These are phyloP conservation scores for Croton laevigatus DNA, from an alignment of 441 rosid genomes.

Conservation along the genomic window DNA sequence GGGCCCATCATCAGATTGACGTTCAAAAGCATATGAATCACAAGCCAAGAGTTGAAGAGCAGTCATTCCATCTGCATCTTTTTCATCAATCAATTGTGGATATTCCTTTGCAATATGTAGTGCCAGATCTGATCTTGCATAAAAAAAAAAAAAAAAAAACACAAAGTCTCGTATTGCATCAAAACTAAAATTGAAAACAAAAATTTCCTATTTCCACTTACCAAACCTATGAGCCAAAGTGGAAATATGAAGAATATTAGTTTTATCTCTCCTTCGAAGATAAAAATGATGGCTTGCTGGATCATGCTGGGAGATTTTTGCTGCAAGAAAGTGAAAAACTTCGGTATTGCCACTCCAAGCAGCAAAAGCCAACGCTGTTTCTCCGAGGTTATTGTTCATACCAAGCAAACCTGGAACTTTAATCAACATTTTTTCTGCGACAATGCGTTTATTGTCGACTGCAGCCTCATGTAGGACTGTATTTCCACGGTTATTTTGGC, in stretches of 20 bases:
- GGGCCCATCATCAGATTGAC: not conserved
- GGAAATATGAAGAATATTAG: slow-evolving; percentile 25
- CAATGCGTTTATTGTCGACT: slow-evolving; percentile 17
- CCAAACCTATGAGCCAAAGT: slow-evolving; percentile 19
- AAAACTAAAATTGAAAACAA: not conserved
- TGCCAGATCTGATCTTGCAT: too few relatives aligned
- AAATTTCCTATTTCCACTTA: not conserved
- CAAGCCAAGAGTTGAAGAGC: slow-evolving; percentile 26
- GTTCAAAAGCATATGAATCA: slow-evolving; percentile 21
- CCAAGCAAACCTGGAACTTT: slow-evolving; percentile 23
- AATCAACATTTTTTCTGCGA: slow-evolving; percentile 22
- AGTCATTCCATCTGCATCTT: too few relatives aligned
- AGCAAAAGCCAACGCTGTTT: slow-evolving; percentile 18
- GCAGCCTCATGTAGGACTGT: slow-evolving; percentile 27
- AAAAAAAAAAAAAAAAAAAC: too few relatives aligned
- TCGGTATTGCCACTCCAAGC: slow-evolving; percentile 21
- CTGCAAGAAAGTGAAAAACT: slow-evolving; percentile 19
- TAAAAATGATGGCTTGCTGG: not conserved
- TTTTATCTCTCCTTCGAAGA: slow-evolving; percentile 26
- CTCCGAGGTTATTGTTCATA: slow-evolving; percentile 25
- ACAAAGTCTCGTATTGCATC: too few relatives aligned
- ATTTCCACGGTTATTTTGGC: too few relatives aligned
- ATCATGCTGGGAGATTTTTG: slow-evolving; percentile 17
- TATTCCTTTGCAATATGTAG: slow-evolving; percentile 15
- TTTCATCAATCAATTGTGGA: too few relatives aligned